These are phyloP conservation scores for Onygenales sp. DNA, from an alignment of 2,329 filamentous ascomycete genomes.

Conservation along the genomic window DNA sequence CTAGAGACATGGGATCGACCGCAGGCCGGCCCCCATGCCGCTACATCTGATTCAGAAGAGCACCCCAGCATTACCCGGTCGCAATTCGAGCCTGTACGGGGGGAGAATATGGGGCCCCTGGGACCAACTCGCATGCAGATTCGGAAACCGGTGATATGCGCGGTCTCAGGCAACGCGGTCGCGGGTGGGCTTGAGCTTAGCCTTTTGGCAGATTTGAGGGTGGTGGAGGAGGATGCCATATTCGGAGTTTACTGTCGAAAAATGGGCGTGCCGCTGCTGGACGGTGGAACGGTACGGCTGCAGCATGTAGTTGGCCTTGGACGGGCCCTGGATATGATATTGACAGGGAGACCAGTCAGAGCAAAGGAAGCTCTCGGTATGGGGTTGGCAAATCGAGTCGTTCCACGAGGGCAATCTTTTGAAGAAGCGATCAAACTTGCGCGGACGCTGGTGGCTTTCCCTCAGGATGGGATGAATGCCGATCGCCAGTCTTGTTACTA, in stretches of 20 bases:
- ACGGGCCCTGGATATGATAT: slow-evolving; percentile 47
- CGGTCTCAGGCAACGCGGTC: slow-evolving; percentile 45
- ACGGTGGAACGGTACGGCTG: slow-evolving; percentile 45
- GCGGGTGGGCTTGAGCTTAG: slow-evolving; percentile 46
- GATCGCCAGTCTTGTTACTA: slow-evolving; percentile 44
- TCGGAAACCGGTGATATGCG: slow-evolving; percentile 44
- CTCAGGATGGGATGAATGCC: slow-evolving; percentile 43
- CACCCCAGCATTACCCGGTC: slow-evolving; percentile 9
- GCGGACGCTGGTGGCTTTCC: slow-evolving; percentile 38
- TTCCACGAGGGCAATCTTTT: slow-evolving; percentile 41
- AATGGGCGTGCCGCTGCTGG: slow-evolving; percentile 45
- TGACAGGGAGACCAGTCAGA: slow-evolving; percentile 42
- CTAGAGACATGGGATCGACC: slow-evolving; percentile 21
- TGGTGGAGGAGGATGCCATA: slow-evolving; percentile 44
- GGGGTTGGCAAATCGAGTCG: slow-evolving; percentile 45
- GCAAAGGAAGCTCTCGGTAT: slow-evolving; percentile 43
- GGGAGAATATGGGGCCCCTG: slow-evolving; percentile 39
- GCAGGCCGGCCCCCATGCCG: background rate
- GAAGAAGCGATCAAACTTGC: slow-evolving; percentile 42
- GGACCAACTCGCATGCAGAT: slow-evolving; percentile 43
- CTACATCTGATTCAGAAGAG: background rate
- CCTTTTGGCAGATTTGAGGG: slow-evolving; percentile 44
- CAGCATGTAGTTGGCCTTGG: slow-evolving; percentile 44
- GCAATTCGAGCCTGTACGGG: slow-evolving; percentile 23
- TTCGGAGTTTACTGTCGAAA: slow-evolving; percentile 49